These are phyloP conservation scores for Pseudogymnoascus sp. DNA, from an alignment of 2,329 filamentous ascomycete genomes.

Conservation along the genomic window DNA sequence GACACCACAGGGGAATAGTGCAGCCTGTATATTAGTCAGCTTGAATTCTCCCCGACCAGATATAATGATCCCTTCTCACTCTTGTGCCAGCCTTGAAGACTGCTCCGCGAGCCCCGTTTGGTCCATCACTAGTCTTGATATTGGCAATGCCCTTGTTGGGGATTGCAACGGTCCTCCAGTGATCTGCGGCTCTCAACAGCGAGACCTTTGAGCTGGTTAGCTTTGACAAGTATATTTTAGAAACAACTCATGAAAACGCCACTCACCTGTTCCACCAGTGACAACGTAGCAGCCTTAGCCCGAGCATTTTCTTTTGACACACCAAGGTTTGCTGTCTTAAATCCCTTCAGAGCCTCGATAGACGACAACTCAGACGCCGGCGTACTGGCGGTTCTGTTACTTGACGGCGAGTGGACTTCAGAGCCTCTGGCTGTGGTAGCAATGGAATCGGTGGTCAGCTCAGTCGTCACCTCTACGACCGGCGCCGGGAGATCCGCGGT, in stretches of 20 bases:
- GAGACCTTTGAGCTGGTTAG: conserved; percentile 40
- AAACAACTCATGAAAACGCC: too few relatives aligned
- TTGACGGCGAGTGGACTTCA: conserved; percentile 18
- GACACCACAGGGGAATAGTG: conserved; percentile 71
- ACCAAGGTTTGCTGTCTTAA: conserved; percentile 11
- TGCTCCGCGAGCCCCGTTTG: conserved; percentile 61
- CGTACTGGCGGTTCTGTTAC: conserved; percentile 20
- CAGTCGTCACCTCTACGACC: background rate
- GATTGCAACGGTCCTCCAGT: conserved; percentile 61
- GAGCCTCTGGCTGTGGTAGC: conserved; percentile 12
- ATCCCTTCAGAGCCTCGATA: conserved; percentile 15
- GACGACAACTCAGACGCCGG: conserved; percentile 24
- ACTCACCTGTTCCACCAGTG: conserved; percentile 27
- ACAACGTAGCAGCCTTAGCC: conserved; percentile 23
- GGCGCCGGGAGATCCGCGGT: background rate
- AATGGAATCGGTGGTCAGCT: background rate
- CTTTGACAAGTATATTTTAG: background rate
- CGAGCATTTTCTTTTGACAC: conserved; percentile 15
- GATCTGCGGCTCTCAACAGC: conserved; percentile 54
- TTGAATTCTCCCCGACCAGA: background rate
- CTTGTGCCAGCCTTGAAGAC: conserved; percentile 61
- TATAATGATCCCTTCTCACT: conserved; percentile 29
- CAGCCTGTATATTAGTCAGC: conserved; percentile 43
- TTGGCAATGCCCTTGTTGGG: conserved; percentile 55
- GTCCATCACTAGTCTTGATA: conserved; percentile 60